Conservation (phyloP, 2,329 filamentous ascomycete species). For the Metarhizium album region DNA sequence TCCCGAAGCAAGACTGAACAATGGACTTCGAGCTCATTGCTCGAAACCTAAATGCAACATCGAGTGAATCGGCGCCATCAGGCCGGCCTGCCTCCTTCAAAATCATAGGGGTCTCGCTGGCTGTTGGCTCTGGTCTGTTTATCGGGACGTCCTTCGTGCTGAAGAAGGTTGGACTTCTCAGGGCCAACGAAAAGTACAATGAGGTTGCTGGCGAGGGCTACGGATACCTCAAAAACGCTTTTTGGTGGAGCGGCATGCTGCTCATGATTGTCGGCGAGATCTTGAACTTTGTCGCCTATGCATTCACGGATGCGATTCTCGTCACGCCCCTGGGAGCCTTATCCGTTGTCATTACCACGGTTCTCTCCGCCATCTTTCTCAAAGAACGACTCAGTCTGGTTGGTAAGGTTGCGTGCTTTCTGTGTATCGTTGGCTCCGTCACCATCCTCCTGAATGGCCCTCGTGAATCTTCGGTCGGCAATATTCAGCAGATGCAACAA, state of each 20-base stretch:
- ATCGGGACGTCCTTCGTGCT: slow-evolving; percentile 93
- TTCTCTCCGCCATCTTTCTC: slow-evolving; percentile 86
- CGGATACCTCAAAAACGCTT: slow-evolving; percentile 88
- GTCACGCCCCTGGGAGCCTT: slow-evolving; percentile 87
- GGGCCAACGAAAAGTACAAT: slow-evolving; percentile 91
- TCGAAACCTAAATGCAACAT: background rate
- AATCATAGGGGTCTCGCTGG: slow-evolving; percentile 73
- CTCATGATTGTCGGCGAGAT: slow-evolving; percentile 95
- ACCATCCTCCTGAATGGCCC: slow-evolving; percentile 94
- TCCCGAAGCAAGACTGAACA: background rate
- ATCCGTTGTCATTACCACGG: slow-evolving; percentile 83
- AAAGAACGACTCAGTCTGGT: slow-evolving; percentile 94
- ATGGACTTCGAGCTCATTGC: background rate
- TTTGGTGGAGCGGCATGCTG: slow-evolving; percentile 93
- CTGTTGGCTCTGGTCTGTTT: slow-evolving; percentile 78
- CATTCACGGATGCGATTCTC: slow-evolving; percentile 91
- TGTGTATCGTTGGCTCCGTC: slow-evolving; percentile 86
- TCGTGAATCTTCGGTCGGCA: slow-evolving; percentile 67
- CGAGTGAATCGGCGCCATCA: no score
- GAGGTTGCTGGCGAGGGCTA: slow-evolving; percentile 94
- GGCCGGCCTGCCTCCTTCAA: slow-evolving; percentile 49
- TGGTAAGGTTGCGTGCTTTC: slow-evolving; percentile 90
- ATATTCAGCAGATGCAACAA: slow-evolving; percentile 85
- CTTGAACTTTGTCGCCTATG: slow-evolving; percentile 95
- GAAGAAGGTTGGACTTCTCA: slow-evolving; percentile 86